Percentiles rank a stretch among this genome's conserved stretches.
Conservation (phyloP, 2,329 filamentous ascomycete genomes). For the Trichophyton benhamiae region DNA sequence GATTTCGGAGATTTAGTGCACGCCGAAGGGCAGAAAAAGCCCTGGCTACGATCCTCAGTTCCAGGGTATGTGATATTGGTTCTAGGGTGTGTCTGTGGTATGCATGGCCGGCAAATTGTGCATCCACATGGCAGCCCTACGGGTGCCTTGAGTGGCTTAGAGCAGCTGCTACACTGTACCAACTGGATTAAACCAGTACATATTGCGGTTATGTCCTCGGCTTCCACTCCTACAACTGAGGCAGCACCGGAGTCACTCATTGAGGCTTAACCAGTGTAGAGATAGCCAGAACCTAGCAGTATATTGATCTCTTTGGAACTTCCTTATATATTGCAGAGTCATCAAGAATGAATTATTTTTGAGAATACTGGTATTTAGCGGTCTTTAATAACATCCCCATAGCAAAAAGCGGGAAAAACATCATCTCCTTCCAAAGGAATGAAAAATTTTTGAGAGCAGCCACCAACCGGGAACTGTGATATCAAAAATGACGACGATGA, state of each 20-base stretch:
- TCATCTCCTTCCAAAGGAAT: not conserved
- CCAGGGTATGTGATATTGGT: constrained; percentile 67
- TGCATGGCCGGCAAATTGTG: constrained; percentile 61
- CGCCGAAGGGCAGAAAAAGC: constrained; percentile 60
- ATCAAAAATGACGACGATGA: not conserved
- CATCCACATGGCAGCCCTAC: constrained; percentile 72
- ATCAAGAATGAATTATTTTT: not conserved
- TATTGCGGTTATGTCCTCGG: not conserved
- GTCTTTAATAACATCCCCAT: not conserved
- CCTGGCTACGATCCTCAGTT: constrained; percentile 51
- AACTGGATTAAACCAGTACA: constrained; percentile 53
- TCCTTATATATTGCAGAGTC: not conserved
- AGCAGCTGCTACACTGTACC: constrained; percentile 67
- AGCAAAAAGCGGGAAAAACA: not conserved
- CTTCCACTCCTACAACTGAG: not conserved
- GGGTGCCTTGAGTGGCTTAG: constrained; percentile 52
- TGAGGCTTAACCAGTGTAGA: not conserved
- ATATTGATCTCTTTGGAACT: not conserved
- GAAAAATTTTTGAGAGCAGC: not conserved
- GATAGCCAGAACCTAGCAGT: not conserved
- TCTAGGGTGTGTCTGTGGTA: constrained; percentile 54
- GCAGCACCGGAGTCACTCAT: not conserved
- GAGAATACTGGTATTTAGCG: not conserved
- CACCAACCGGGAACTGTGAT: not conserved
- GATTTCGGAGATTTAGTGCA: not conserved